Percentiles rank a stretch among this genome's conserved stretches.
Evolutionary conservation across 2,329 filamentous ascomycete species (phyloP).

Genomic region (Penicillium sp.): DNA sequence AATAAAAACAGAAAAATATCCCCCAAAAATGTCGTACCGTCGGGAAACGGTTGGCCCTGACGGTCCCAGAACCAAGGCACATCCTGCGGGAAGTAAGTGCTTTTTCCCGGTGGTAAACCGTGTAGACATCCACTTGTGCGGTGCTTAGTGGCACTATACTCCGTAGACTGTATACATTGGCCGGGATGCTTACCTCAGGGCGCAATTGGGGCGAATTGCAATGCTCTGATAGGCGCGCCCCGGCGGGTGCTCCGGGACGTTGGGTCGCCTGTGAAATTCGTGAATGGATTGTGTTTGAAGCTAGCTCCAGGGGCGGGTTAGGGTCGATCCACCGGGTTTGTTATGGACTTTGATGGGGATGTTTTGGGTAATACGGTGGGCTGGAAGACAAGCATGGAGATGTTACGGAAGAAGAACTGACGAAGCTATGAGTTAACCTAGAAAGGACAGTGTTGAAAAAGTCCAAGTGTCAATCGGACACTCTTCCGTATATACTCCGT

Average conservation of each 20-base stretch:
- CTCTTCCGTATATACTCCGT: too few species aligned
- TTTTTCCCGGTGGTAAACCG: slow-evolving; percentile 18
- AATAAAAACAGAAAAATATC: background rate
- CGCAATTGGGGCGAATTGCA: slow-evolving; percentile 2
- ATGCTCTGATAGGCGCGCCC: slow-evolving; percentile 6
- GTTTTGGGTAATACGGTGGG: background rate
- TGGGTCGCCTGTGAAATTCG: slow-evolving; percentile 9
- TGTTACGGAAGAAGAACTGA: too few species aligned
- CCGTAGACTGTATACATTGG: background rate
- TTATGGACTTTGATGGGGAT: background rate
- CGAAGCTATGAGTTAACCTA: too few species aligned
- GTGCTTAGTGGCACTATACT: background rate
- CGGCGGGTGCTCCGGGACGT: slow-evolving; percentile 9
- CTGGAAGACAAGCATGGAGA: too few species aligned
- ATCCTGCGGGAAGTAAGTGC: slow-evolving; percentile 17
- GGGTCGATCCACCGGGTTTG: slow-evolving; percentile 11
- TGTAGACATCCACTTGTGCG: background rate
- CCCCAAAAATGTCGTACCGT: background rate
- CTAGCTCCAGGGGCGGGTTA: slow-evolving; percentile 22
- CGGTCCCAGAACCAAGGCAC: slow-evolving; percentile 28
- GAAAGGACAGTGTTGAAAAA: background rate
- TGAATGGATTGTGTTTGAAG: slow-evolving; percentile 26
- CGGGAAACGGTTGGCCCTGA: slow-evolving; percentile 23
- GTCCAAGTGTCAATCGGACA: background rate
- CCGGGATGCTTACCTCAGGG: background rate